Evolutionary conservation across 352 stramenopile genomes (phyloP).

Genomic region (Pythium periplocum): DNA sequence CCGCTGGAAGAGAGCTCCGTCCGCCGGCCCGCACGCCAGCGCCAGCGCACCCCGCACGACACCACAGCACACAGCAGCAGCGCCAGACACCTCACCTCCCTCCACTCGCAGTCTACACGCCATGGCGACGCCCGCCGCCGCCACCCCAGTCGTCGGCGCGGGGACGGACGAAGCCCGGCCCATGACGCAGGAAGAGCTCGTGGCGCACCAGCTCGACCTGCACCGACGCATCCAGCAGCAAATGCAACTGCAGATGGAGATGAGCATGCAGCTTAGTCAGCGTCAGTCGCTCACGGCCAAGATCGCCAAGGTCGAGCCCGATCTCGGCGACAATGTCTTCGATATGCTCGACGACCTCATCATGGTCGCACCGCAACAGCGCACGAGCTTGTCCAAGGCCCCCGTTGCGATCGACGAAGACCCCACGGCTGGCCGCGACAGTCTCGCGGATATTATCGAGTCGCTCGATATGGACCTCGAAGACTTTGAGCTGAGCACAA

Average conservation of each 20-base stretch:
- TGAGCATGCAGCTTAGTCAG: slow-evolving; percentile 66
- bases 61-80: no score
- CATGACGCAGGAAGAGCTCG: slow-evolving; percentile 76
- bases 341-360: slow-evolving; percentile 87
- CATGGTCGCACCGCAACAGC: slow-evolving; percentile 61
- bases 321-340: slow-evolving; percentile 82
- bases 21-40: no score
- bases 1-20: no score
- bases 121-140: background rate
- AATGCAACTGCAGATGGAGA: slow-evolving; percentile 85
- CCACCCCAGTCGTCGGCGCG: background rate
- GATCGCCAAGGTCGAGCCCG: slow-evolving; percentile 67
- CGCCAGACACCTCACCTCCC: no score
- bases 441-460: slow-evolving; percentile 78
- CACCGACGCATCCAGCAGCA: slow-evolving; percentile 85
- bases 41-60: no score
- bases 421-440: slow-evolving; percentile 44
- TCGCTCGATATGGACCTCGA: slow-evolving; percentile 83
- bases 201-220: slow-evolving; percentile 75
- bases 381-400: slow-evolving; percentile 57
- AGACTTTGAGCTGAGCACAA: slow-evolving; percentile 39
- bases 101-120: no score
- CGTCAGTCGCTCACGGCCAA: slow-evolving; percentile 53
- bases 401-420: slow-evolving; percentile 29
- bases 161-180: slow-evolving; percentile 18